A percentile compares a stretch with the other conserved stretches of the same genome.
Evolutionary conservation across 805 yeast genomes (phyloP).

Genomic region (Ogataea ganodermae): DNA sequence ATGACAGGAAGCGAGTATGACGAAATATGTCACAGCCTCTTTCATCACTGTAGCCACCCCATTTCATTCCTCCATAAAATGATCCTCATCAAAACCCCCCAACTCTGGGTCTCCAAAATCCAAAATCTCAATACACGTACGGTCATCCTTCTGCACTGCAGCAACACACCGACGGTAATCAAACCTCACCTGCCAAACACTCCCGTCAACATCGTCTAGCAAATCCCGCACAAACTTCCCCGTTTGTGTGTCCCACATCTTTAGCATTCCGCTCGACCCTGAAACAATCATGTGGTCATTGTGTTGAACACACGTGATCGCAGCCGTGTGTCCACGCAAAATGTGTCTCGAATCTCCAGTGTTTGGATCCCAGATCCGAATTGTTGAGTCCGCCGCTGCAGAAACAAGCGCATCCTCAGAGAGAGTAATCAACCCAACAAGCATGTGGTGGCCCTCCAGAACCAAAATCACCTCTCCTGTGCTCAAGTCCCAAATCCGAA

Average conservation of each 20-base stretch:
- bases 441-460: slow-evolving; percentile 82
- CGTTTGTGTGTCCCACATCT: slow-evolving; percentile 80
- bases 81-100: slow-evolving; percentile 16
- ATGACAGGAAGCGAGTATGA: neutral
- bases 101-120: slow-evolving; percentile 59
- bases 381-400: slow-evolving; percentile 94
- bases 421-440: slow-evolving; percentile 84
- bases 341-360: slow-evolving; percentile 65
- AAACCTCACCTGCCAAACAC: slow-evolving; percentile 93
- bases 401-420: slow-evolving; percentile 78
- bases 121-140: slow-evolving; percentile 78
- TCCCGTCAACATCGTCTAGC: slow-evolving; percentile 72
- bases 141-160: slow-evolving; percentile 73
- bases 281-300: slow-evolving; percentile 82
- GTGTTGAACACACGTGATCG: slow-evolving; percentile 92
- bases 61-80: slow-evolving; percentile 13
- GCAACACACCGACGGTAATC: slow-evolving; percentile 84
- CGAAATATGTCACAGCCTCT: too few species aligned
- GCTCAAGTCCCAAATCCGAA: slow-evolving; percentile 85
- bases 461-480: slow-evolving; percentile 71
- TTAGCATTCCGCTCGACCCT: slow-evolving; percentile 86
- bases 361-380: slow-evolving; percentile 90
- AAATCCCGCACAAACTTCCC: slow-evolving; percentile 78
- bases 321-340: slow-evolving; percentile 78
- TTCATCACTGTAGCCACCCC: too few species aligned